Evolutionary conservation across 2,329 filamentous ascomycete genomes (phyloP).

Genomic region (Thelonectria blattea): DNA sequence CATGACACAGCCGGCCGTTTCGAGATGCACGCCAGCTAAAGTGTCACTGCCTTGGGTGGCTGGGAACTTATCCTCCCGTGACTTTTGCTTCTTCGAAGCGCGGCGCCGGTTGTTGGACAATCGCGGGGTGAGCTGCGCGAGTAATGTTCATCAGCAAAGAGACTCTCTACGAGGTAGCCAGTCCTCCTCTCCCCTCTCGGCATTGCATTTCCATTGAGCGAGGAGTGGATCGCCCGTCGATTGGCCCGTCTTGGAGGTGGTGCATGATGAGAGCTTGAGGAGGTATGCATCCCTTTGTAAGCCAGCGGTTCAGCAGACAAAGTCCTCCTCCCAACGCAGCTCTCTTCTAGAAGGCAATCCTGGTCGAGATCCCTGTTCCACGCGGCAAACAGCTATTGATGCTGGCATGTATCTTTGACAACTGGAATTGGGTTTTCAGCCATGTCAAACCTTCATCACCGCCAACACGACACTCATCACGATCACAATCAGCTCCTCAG

Average conservation of each 20-base stretch:
- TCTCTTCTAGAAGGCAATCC: background rate
- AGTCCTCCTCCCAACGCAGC: background rate
- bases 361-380: background rate
- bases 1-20: background rate
- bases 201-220: background rate
- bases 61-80: background rate
- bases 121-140: slow-evolving; percentile 3
- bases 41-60: background rate
- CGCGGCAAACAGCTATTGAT: background rate
- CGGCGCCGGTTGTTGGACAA: background rate
- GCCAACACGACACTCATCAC: background rate
- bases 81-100: background rate
- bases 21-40: background rate
- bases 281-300: background rate
- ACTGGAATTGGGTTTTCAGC: slow-evolving; percentile 11
- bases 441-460: slow-evolving; percentile 10
- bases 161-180: background rate
- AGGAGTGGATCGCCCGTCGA: background rate
- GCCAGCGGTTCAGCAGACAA: background rate
- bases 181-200: background rate
- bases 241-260: background rate
- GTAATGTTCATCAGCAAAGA: slow-evolving; percentile 4
- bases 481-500: background rate
- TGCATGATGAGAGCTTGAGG: background rate
- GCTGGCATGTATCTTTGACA: background rate